Percentiles rank a stretch among this genome's conserved stretches.
phyloP scores from a whole-genome alignment of 257 asterid genomes.

The Datura wrightii region DNA sequence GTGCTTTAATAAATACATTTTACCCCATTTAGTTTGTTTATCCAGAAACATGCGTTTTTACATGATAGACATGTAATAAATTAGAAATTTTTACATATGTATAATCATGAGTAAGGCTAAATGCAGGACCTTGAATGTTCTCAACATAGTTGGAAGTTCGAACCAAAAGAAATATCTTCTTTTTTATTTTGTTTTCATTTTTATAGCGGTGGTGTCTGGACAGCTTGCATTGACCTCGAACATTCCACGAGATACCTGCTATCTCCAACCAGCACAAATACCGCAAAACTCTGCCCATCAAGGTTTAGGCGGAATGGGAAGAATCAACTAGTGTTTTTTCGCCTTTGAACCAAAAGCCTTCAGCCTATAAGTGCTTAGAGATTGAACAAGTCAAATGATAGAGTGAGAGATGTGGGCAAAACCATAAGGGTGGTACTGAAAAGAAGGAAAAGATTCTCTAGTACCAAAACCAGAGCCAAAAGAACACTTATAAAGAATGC shows the following conservation, averaged over 20 bases:
- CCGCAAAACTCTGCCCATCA: not conserved
- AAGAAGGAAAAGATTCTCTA: not conserved
- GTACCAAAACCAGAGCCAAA: constrained; percentile 10
- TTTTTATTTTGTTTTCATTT: not conserved
- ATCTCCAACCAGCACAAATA: not conserved
- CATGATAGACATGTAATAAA: not conserved
- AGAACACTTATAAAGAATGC: not conserved
- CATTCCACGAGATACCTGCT: not conserved
- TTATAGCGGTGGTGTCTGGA: not conserved
- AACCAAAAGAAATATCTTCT: not conserved
- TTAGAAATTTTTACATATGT: not conserved
- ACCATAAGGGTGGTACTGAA: constrained; percentile 2
- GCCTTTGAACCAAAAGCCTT: not conserved
- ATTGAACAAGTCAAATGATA: constrained; percentile 10
- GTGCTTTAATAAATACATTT: not conserved
- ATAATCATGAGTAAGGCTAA: not conserved
- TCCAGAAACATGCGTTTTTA: not conserved
- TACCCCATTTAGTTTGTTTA: constrained; percentile 10
- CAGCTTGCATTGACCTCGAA: not conserved
- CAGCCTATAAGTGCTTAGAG: not conserved
- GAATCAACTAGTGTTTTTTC: not conserved
- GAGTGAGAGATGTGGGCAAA: not conserved
- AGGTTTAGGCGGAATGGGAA: not conserved
- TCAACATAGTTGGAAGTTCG: constrained; percentile 10
- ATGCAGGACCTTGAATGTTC: not conserved